Conservation (phyloP, 164 flowering plant species). For the Nymphaea thermarum region DNA sequence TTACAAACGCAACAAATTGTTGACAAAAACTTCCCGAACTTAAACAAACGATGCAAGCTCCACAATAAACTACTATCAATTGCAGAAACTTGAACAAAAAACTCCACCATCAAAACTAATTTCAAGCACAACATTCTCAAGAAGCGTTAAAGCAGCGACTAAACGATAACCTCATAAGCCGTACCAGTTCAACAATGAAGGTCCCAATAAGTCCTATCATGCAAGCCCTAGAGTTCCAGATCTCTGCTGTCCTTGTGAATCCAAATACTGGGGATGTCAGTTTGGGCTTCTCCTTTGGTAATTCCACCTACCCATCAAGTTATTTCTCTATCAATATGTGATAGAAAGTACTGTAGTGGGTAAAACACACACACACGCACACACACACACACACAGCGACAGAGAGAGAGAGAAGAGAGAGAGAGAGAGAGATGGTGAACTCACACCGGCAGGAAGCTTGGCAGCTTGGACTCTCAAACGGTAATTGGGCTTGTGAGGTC, state of each 20-base stretch:
- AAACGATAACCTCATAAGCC: not conserved
- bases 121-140: not conserved
- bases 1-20: too few species aligned
- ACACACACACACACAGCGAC: not conserved
- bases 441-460: conserved; percentile 65
- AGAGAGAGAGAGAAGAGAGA: not conserved
- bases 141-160: not conserved
- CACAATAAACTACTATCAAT: too few species aligned
- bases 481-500: conserved; percentile 7
- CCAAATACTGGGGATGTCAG: conserved; percentile 64
- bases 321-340: not conserved
- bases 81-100: not conserved
- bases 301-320: conserved; percentile 34
- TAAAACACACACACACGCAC: not conserved
- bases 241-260: conserved; percentile 78
- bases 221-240: conserved; percentile 91
- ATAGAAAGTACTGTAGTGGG: not conserved
- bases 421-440: not conserved
- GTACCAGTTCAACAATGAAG: conserved; percentile 75
- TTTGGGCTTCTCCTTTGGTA: conserved; percentile 69
- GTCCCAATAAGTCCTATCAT: conserved; percentile 91
- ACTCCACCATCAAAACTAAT: not conserved
- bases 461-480: conserved; percentile 46
- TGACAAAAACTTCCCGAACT: too few species aligned
- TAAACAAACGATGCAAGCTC: too few species aligned